phyloP scores from a whole-genome alignment of 2,329 filamentous ascomycete genomes.

The Aspergillus fijiensis region DNA sequence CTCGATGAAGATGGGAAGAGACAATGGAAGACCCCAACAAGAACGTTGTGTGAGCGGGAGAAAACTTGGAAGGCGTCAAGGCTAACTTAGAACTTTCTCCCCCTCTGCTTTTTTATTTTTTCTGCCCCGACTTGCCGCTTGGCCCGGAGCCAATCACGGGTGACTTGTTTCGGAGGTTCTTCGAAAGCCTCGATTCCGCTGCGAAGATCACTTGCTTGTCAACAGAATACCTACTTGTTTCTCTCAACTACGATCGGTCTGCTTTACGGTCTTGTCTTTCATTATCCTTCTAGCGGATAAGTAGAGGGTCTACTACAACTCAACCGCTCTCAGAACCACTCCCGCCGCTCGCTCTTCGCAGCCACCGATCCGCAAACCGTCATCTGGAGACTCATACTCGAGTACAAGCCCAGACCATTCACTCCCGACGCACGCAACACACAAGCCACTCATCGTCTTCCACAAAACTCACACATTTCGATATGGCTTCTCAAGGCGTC shows the following conservation, averaged over 20 bases:
- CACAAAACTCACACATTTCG: not conserved
- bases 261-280: too few species aligned
- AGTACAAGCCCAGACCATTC: too few species aligned
- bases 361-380: not conserved
- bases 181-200: slow-evolving; percentile 3
- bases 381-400: not conserved
- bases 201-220: not conserved
- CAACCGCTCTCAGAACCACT: too few species aligned
- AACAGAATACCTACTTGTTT: too few species aligned
- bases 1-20: slow-evolving; percentile 3
- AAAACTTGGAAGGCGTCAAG: slow-evolving; percentile 9
- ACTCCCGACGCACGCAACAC: not conserved
- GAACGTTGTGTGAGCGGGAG: slow-evolving; percentile 16
- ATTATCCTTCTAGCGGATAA: too few species aligned
- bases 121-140: slow-evolving; percentile 34
- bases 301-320: too few species aligned
- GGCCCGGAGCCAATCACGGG: slow-evolving; percentile 26
- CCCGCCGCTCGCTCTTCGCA: too few species aligned
- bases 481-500: slow-evolving; percentile 36
- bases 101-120: slow-evolving; percentile 35
- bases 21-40: not conserved
- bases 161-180: slow-evolving; percentile 26
- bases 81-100: too few species aligned
- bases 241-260: too few species aligned
- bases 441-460: not conserved